Percentiles rank a stretch among this genome's conserved stretches.
Conservation (phyloP, 2,329 filamentous ascomycete species). For the Aspergillus fumigatus region DNA sequence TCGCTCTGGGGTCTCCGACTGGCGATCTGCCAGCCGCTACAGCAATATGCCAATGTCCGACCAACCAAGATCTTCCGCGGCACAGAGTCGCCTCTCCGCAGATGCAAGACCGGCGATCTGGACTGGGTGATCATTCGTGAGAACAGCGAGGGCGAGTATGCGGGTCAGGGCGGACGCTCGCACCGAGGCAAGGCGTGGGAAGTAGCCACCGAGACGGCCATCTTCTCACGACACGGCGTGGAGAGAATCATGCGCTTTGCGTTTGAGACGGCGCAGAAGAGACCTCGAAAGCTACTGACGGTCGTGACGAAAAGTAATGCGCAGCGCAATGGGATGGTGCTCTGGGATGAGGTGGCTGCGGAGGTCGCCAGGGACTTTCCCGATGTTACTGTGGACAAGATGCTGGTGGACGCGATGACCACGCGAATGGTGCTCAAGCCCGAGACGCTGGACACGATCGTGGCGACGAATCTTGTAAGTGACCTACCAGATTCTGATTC, state of each 20-base stretch:
- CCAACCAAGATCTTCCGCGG: constrained; percentile 61
- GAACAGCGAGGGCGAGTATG: constrained; percentile 64
- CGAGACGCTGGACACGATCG: constrained; percentile 57
- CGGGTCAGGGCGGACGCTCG: constrained; percentile 59
- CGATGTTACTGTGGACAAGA: constrained; percentile 60
- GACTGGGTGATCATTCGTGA: constrained; percentile 65
- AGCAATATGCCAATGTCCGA: constrained; percentile 65
- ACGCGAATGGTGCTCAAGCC: constrained; percentile 60
- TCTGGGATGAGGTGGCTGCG: constrained; percentile 61
- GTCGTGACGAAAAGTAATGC: constrained; percentile 65
- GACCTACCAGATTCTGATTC: not conserved
- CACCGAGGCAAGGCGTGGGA: constrained; percentile 58
- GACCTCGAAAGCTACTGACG: constrained; percentile 56
- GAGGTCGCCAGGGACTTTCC: constrained; percentile 55
- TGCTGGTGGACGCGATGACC: constrained; percentile 65
- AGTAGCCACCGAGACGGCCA: constrained; percentile 57
- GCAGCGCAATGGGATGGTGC: constrained; percentile 62
- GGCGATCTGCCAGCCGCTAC: constrained; percentile 62
- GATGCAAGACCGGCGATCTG: constrained; percentile 53
- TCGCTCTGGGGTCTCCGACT: constrained; percentile 64
- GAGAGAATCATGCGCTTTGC: constrained; percentile 60
- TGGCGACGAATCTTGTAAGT: constrained; percentile 55
- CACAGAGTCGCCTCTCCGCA: constrained; percentile 54
- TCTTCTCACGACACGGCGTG: constrained; percentile 59
- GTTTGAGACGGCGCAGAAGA: constrained; percentile 55